Conservation (phyloP, 2,329 filamentous ascomycete species). For the Cladosporium oxysporum region DNA sequence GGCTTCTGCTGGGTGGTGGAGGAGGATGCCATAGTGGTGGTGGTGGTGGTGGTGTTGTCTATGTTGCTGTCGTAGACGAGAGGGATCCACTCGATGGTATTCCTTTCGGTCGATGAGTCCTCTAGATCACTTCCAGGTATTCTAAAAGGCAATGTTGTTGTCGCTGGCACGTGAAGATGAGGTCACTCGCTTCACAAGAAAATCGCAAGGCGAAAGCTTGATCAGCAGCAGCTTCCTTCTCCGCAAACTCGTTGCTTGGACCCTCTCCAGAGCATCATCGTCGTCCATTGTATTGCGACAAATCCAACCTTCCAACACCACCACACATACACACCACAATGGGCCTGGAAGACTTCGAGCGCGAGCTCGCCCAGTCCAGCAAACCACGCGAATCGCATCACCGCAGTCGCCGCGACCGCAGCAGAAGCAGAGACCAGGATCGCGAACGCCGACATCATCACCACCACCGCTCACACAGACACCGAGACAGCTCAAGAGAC, state of each 20-base stretch:
- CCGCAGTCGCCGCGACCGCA: slow-evolving; percentile 18
- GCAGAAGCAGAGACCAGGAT: slow-evolving; percentile 31
- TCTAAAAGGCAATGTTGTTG: too few relatives aligned
- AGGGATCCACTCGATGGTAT: background rate
- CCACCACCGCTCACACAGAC: slow-evolving; percentile 48
- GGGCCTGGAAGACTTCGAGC: slow-evolving; percentile 75
- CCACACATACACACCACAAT: slow-evolving; percentile 39
- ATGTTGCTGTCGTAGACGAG: background rate
- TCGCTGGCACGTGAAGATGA: slow-evolving; percentile 16
- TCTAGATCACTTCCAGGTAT: background rate
- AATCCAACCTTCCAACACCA: background rate
- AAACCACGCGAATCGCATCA: slow-evolving; percentile 37
- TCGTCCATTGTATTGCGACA: slow-evolving; percentile 22
- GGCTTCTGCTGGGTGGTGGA: slow-evolving; percentile 31
- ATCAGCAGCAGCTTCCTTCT: slow-evolving; percentile 10
- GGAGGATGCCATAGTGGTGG: slow-evolving; percentile 25
- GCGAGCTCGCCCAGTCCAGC: slow-evolving; percentile 68
- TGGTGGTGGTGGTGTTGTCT: background rate
- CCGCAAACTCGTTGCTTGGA: slow-evolving; percentile 11
- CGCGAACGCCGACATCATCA: slow-evolving; percentile 41
- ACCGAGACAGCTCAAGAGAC: slow-evolving; percentile 40
- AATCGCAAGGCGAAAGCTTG: slow-evolving; percentile 14
- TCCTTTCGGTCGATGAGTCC: background rate
- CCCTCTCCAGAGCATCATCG: slow-evolving; percentile 1
- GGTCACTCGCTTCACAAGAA: slow-evolving; percentile 19